These are phyloP conservation scores for Corinectria fuckeliana DNA, from an alignment of 2,329 filamentous ascomycete species.

Conservation along the genomic window DNA sequence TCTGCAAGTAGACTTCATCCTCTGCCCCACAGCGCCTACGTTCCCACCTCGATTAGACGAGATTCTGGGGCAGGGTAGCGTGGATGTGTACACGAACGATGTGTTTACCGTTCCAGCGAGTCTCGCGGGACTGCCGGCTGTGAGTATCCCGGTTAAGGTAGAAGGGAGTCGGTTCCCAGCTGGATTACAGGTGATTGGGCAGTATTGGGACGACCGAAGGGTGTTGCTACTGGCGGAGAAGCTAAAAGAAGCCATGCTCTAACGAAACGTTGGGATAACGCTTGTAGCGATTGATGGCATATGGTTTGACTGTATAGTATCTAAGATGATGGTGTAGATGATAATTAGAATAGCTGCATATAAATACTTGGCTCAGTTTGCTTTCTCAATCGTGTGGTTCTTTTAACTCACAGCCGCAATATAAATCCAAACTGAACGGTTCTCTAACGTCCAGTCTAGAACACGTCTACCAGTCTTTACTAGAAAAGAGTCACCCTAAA, in stretches of 20 bases:
- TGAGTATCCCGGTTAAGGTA: constrained; percentile 72
- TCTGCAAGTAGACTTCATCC: constrained; percentile 78
- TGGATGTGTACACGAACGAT: constrained; percentile 91
- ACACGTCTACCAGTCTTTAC: too few species aligned
- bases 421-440: too few species aligned
- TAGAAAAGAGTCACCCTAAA: too few species aligned
- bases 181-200: constrained; percentile 80
- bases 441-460: too few species aligned
- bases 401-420: too few species aligned
- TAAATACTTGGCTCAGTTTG: not conserved
- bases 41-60: constrained; percentile 70
- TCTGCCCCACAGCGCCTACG: constrained; percentile 87
- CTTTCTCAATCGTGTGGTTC: not conserved
- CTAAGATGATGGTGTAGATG: constrained; percentile 15
- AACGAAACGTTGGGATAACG: constrained; percentile 7
- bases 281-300: constrained; percentile 15
- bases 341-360: not conserved
- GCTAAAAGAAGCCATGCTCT: constrained; percentile 44
- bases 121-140: constrained; percentile 85
- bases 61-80: constrained; percentile 58
- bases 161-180: constrained; percentile 44
- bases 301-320: constrained; percentile 25
- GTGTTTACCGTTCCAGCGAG: constrained; percentile 96
- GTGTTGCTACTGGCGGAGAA: constrained; percentile 65
- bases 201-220: constrained; percentile 76